Evolutionary conservation across 495 filamentous ascomycete species (phyloP).

Genomic region (Neurospora sp.): DNA sequence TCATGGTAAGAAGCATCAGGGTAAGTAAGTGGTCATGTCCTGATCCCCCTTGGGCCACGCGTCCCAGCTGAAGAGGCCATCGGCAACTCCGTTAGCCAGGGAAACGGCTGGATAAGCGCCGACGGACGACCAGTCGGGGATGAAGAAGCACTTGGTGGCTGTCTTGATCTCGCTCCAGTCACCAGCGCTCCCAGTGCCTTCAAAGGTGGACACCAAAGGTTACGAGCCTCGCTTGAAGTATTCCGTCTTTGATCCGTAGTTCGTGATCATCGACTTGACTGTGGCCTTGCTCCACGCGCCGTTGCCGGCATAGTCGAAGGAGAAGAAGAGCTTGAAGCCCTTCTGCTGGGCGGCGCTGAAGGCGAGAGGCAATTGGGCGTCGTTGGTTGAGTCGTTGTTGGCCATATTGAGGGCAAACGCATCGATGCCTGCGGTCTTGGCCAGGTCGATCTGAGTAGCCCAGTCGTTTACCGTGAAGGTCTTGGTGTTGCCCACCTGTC

Average conservation of each 20-base stretch:
- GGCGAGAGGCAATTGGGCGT: constrained; percentile 10
- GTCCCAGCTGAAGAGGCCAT: constrained; percentile 29
- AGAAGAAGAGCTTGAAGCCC: constrained; percentile 32
- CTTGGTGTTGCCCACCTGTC: constrained; percentile 20
- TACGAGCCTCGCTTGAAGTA: constrained; percentile 19
- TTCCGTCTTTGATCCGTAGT: constrained; percentile 15
- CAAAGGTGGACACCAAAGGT: constrained; percentile 24
- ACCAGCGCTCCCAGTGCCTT: constrained; percentile 12
- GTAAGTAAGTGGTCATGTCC: constrained; percentile 34
- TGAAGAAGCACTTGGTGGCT: constrained; percentile 20
- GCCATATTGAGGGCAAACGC: constrained; percentile 31
- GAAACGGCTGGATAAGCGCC: constrained; percentile 4
- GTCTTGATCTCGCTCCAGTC: constrained; percentile 19
- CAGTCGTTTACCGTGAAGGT: constrained; percentile 21
- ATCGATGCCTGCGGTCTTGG: constrained; percentile 20
- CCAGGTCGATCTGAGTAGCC: constrained; percentile 23
- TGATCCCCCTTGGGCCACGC: constrained; percentile 34
- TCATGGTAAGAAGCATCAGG: constrained; percentile 11
- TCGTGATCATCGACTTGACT: constrained; percentile 16
- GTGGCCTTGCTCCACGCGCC: constrained; percentile 12
- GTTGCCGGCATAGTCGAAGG: constrained; percentile 27
- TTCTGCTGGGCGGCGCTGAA: constrained; percentile 20
- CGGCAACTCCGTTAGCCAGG: constrained; percentile 11
- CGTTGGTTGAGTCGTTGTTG: constrained; percentile 17
- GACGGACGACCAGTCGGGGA: constrained; percentile 19